Conservation (phyloP, 1,284 basidiomycete genomes). For the Lentinus polychrous region DNA sequence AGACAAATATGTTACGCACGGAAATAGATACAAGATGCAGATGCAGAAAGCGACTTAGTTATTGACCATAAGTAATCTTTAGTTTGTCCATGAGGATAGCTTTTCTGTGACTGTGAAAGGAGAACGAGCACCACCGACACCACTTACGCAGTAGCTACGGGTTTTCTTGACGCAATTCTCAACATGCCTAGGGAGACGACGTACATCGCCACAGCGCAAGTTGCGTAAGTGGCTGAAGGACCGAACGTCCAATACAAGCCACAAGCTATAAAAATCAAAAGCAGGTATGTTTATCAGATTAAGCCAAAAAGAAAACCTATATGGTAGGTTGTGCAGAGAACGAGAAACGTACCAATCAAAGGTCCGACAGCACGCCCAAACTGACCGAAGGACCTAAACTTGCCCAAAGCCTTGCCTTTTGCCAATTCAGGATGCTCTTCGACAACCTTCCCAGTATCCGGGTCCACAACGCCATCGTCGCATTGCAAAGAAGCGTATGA, state of each 20-base stretch:
- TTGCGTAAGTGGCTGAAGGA: constrained; percentile 69
- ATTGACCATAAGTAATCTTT: neutral
- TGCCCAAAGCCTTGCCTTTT: constrained; percentile 80
- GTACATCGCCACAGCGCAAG: constrained; percentile 60
- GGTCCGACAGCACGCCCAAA: constrained; percentile 87
- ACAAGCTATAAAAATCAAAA: constrained; percentile 45
- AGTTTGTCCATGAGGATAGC: too few species aligned
- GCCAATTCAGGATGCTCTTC: constrained; percentile 59
- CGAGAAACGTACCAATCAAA: constrained; percentile 54
- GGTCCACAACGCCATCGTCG: constrained; percentile 57
- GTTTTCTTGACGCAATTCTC: constrained; percentile 27
- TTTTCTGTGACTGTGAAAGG: too few species aligned
- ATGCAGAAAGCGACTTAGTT: neutral
- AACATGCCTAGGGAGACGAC: constrained; percentile 48
- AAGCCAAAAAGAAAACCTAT: constrained; percentile 2
- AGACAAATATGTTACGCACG: neutral
- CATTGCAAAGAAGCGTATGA: constrained; percentile 83
- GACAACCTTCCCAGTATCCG: constrained; percentile 46
- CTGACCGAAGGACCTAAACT: constrained; percentile 84
- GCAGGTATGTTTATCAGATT: constrained; percentile 7
- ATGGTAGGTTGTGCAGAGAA: constrained; percentile 5
- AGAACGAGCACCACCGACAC: neutral
- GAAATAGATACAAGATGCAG: neutral
- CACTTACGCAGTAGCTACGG: neutral
- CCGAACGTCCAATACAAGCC: constrained; percentile 85